Evolutionary conservation across 108 stramenopile species (phyloP), one percentile per base, ranked within the genome.

Genomic region (Nitzschia sp.): DNA sequence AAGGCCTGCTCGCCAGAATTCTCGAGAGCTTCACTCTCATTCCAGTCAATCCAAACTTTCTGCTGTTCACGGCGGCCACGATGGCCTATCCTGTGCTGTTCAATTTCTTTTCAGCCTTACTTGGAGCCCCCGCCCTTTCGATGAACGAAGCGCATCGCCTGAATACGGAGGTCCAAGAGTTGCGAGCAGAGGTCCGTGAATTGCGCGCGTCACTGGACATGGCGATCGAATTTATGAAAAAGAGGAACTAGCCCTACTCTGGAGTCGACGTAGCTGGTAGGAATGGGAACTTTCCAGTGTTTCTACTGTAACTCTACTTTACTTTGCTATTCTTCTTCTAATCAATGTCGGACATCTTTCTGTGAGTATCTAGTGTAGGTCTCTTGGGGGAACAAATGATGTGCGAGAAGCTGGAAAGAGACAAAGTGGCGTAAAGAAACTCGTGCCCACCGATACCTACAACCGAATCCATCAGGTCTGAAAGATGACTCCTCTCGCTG

Each of bases 161-260:
- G 15, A 41, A 66, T 19, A 15, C 3, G 19, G 34, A 48, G 55
- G 50, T 73, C 33, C 22, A 52, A 16, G 57, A 73, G 23, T 29
- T 73, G 28, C 63, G 45, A 38, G 21, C 19, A 53, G 72, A 73
- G 59, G 58, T 73, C 3, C 56, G 45, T 4, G 72, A 35, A 3
- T 58, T 73, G 13, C 44, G 36, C 11, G 23, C 13, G 28, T 73
- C 72, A 17, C 21, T 73, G 11, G 72, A 73, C 27, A 32, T 59
- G 19, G 27, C 53, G n/a, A 33, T 61, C 19, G 53, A 29, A 23
- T 45, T 72, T 21, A 53, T 72, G 11, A 63, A 63, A 32, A 53
- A 72, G 44, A 57, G 33, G 44, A 22, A 32, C 29, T 47, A 52
- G 31, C 25, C 6, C 6, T 53, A 15, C 6, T 23, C 6, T 13